Base-by-base conservation (phyloP, 805 yeast genomes). In the Starmerella cellae region DNA sequence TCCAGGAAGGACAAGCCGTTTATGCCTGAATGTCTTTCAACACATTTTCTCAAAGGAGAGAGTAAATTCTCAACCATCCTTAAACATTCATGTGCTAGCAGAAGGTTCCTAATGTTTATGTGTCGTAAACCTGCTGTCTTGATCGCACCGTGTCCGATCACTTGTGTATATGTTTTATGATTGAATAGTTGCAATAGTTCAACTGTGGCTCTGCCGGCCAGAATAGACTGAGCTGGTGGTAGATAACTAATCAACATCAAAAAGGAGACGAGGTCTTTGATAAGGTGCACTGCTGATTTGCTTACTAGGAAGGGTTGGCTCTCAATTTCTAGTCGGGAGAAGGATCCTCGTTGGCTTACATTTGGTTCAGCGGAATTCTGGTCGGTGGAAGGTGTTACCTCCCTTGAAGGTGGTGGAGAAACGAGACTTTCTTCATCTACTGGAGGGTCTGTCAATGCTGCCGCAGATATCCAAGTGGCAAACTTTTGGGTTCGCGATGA, bases 121-220 rank as follows among this genome's bases (percentile, higher is more conserved):
- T 79, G 85, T 48, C 71, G 75, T 39, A 80, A 63, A 0, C 82
- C 84, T 0, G 88, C 58, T 0, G 85, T 73, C 48, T 74, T 61
- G 2, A 82, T 78, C 1, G 88, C 88, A 33, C 81, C 82, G 1
- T 87, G 84, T 35, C 77, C 79, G 29, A 81, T 61, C 31, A 81
- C 76, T 4, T 81, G 71, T 47, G 73, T 73, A 3, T 73, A 69
- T 5, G 73, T 62, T 45, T 75, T 71, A 16, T 73, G 58, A 50
- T 79, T 78, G 53, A 73, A 61, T 10, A 69, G 60, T 33, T 68
- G 67, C 35, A 77, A 49, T n/a, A 74, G 51, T 36, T 69, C 75
- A 4, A 63, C 40, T 23, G 73, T 39, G 45, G 56, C 47, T 8
- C 43, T 37, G 4, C 53, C 46, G 6, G 58, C 45, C 14, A 57